Evolutionary conservation across 2,329 filamentous ascomycete species (phyloP), one percentile per base, ranked within the genome.

Genomic region (Elsinoe perseae): DNA sequence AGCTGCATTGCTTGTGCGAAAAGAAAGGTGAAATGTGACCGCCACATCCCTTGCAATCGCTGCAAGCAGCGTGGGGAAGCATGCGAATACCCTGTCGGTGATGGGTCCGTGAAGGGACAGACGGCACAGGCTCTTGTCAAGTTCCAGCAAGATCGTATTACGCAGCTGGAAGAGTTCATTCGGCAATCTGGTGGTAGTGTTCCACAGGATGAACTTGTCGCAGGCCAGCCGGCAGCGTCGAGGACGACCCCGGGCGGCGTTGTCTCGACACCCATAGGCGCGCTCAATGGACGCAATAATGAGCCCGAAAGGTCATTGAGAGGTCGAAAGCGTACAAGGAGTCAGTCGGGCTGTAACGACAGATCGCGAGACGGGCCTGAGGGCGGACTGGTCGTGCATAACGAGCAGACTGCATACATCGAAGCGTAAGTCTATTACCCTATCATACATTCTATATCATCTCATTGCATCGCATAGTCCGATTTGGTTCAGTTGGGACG

Each of bases 401-500:
- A 38, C 18, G 48, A 18, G n/a, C n/a, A 38, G 9, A 36, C 48
- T 6, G n/a, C 48, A 32, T 53, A 53, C 34, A 53, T 53, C 12
- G 48, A 53, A 18, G 30, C 28, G 48, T 53, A 25, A 14, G 43
- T 16, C 27, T 3, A 10, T 18, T 5, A 4, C 32, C 30, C 7
- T 25, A 21, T 2, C 14, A 16, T 18, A 48, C 4, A 53, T 36
- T 7, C 28, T n/a, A 14, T n/a, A 40, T 25, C n/a, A 21, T 50
- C 3, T 12, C 16, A 32, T 16, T 32, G n/a, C 23, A 9, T n/a
- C 5, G 46, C 9, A 32, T 14, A 53, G 48, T 20, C 34, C 48
- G 3, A 53, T 38, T 25, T 53, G 48, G 48, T 30, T 53, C 28
- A 25, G 48, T 12, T 53, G 48, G 48, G 48, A 53, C 23, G 48